Base-by-base conservation (phyloP, 306 rosid genomes). In the Ochetophila trinervis region DNA sequence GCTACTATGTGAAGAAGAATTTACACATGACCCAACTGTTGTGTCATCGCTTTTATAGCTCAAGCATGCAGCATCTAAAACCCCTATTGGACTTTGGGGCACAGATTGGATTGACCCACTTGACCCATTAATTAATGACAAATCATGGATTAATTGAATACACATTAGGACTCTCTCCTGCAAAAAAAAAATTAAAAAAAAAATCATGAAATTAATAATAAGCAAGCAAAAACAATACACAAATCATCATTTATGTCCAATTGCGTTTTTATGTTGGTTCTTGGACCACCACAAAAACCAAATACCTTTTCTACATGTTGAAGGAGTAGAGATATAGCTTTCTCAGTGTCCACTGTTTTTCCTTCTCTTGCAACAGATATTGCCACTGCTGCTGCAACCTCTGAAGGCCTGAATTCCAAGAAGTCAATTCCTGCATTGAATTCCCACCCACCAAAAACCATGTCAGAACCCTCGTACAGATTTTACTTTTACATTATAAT, bases 401-500 rank as follows among this genome's bases (percentile, higher is more conserved):
- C 97, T 36, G 99, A 94, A 35, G 96, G 91, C 74, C 57, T 90
- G 88, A 84, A 94, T 83, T 85, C 99, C 90, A 94, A 85, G 81
- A 87, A 90, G 66, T 88, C 99, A 69, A 90, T 80, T 62, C 86
- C 98, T 93, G 89, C 96, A 81, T 86, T 82, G 27, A 80, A 77
- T 79, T 74, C 77, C 78, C 73, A 83, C 76, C 84, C 78, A 68
- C 78, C 67, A 76, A 35, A 70, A 61, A 65, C 24, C 24, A 78
- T n/a, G n/a, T 68, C 61, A 74, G 47, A 51, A n/a, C 54, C 21
- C 23, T 70, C 63, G 74, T 40, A 47, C 56, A 22, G 32, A 48
- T 56, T 53, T 8, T 32, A 61, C 22, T 37, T 45, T 17, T 13
- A 45, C 20, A 57, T 56, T 77, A 69, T 62, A 19, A 51, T 66